Percentiles rank a stretch among this genome's conserved stretches.
Conservation (phyloP, 768 basidiomycete species). For the Termitomyces sp. region DNA sequence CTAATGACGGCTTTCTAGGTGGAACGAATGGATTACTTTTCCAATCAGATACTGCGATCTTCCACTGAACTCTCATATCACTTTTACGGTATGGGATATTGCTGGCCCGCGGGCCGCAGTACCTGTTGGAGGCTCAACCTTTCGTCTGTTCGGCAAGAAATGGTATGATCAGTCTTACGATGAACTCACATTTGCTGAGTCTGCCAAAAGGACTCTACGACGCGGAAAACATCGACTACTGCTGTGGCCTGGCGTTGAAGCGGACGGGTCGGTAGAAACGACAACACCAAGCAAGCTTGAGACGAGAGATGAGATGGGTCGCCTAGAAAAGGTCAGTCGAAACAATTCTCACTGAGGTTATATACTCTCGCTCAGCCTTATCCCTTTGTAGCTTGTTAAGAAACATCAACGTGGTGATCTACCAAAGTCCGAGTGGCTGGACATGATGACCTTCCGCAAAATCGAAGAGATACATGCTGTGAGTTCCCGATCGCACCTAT, state of each 20-base stretch:
- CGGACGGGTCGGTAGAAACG: slow-evolving; percentile 80
- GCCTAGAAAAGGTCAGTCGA: slow-evolving; percentile 78
- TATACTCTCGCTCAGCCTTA: no score
- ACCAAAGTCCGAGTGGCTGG: slow-evolving; percentile 93
- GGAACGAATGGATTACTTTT: slow-evolving; percentile 94
- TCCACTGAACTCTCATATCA: slow-evolving; percentile 84
- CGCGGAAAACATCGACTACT: slow-evolving; percentile 88
- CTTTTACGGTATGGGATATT: slow-evolving; percentile 96
- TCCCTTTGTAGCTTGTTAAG: slow-evolving; percentile 67
- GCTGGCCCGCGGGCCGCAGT: slow-evolving; percentile 75
- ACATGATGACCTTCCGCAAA: slow-evolving; percentile 88
- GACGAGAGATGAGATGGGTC: slow-evolving; percentile 88
- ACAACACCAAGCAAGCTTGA: slow-evolving; percentile 87
- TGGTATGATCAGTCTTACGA: slow-evolving; percentile 45
- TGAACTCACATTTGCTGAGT: not conserved
- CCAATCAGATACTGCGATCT: slow-evolving; percentile 94
- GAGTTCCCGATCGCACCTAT: slow-evolving; percentile 21
- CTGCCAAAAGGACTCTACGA: slow-evolving; percentile 39
- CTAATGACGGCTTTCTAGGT: slow-evolving; percentile 29
- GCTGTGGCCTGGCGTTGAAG: slow-evolving; percentile 81
- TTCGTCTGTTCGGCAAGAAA: slow-evolving; percentile 91
- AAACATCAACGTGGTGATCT: slow-evolving; percentile 95
- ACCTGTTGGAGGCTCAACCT: slow-evolving; percentile 90
- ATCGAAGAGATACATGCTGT: slow-evolving; percentile 93
- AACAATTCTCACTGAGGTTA: slow-evolving; percentile 1